These are phyloP conservation scores for Lablab purpureus DNA, from an alignment of 306 rosid species.

Conservation along the genomic window DNA sequence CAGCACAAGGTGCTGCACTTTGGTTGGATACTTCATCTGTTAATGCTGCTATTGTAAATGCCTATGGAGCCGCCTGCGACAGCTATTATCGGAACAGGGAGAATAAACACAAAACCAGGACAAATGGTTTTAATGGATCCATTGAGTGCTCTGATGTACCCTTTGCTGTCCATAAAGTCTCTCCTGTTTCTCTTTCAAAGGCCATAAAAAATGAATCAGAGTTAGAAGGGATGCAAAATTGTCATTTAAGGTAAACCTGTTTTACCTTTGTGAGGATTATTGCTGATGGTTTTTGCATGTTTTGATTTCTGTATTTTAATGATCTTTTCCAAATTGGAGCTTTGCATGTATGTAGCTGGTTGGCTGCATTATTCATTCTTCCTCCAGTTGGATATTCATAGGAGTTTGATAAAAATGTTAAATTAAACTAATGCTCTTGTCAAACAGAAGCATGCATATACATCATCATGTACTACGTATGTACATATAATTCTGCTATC, in stretches of 20 bases:
- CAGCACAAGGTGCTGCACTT: slow-evolving; percentile 66
- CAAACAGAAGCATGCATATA: neutral
- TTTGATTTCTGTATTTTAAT: slow-evolving; percentile 38
- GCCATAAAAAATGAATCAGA: slow-evolving; percentile 87
- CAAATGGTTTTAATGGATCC: slow-evolving; percentile 50
- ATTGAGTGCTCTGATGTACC: slow-evolving; percentile 58
- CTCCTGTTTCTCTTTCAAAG: slow-evolving; percentile 83
- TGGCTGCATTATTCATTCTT: slow-evolving; percentile 12
- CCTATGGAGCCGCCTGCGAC: slow-evolving; percentile 75
- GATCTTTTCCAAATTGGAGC: slow-evolving; percentile 9
- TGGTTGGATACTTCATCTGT: slow-evolving; percentile 91
- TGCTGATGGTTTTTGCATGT: slow-evolving; percentile 41
- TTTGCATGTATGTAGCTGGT: neutral
- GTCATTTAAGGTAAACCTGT: slow-evolving; percentile 76
- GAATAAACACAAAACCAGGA: slow-evolving; percentile 54
- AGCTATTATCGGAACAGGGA: slow-evolving; percentile 57
- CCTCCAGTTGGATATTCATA: slow-evolving; percentile 22
- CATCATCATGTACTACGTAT: too few relatives aligned
- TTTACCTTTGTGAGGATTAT: slow-evolving; percentile 19
- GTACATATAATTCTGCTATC: slow-evolving; percentile 40
- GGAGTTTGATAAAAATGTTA: slow-evolving; percentile 32
- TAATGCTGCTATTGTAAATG: slow-evolving; percentile 88
- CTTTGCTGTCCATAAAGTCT: slow-evolving; percentile 58
- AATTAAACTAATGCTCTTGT: neutral
- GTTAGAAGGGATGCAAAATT: slow-evolving; percentile 85